Conservation (phyloP, 805 yeast species). For the Saccharomycopsis malanga region DNA sequence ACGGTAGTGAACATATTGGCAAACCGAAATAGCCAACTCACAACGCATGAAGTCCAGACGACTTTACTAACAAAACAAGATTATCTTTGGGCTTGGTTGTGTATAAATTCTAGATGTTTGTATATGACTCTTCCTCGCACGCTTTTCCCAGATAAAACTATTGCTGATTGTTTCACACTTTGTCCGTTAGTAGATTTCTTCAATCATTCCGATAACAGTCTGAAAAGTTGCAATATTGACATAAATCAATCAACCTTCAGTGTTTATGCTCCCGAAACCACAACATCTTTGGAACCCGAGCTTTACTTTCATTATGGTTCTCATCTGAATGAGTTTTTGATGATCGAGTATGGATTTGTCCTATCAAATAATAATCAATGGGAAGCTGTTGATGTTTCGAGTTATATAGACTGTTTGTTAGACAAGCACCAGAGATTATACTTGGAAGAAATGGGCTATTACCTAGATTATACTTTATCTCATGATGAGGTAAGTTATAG, state of each 20-base stretch:
- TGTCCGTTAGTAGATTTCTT: conserved; percentile 89
- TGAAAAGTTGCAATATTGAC: conserved; percentile 46
- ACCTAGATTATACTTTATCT: conserved; percentile 66
- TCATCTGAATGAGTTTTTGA: conserved; percentile 73
- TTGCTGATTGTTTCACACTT: conserved; percentile 70
- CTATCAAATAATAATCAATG: conserved; percentile 46
- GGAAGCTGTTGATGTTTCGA: conserved; percentile 63
- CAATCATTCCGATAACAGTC: conserved; percentile 49
- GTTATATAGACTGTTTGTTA: conserved; percentile 33
- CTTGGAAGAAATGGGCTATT: conserved; percentile 49
- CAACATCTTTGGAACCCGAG: conserved; percentile 37
- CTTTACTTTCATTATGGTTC: conserved; percentile 77
- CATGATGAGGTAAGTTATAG: conserved; percentile 55
- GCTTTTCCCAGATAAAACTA: conserved; percentile 34
- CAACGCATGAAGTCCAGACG: too few relatives aligned
- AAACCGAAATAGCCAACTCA: too few relatives aligned
- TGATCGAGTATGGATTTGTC: conserved; percentile 84
- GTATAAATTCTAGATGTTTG: conserved; percentile 86
- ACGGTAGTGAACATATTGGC: conserved; percentile 3
- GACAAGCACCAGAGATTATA: conserved; percentile 36
- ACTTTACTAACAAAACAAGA: conserved; percentile 7
- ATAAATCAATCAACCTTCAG: conserved; percentile 44
- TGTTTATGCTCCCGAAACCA: conserved; percentile 29
- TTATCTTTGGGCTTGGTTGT: conserved; percentile 71
- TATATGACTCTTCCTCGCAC: conserved; percentile 57